These are phyloP conservation scores for Camillea tinctor DNA, from an alignment of 2,329 filamentous ascomycete species.

Conservation along the genomic window DNA sequence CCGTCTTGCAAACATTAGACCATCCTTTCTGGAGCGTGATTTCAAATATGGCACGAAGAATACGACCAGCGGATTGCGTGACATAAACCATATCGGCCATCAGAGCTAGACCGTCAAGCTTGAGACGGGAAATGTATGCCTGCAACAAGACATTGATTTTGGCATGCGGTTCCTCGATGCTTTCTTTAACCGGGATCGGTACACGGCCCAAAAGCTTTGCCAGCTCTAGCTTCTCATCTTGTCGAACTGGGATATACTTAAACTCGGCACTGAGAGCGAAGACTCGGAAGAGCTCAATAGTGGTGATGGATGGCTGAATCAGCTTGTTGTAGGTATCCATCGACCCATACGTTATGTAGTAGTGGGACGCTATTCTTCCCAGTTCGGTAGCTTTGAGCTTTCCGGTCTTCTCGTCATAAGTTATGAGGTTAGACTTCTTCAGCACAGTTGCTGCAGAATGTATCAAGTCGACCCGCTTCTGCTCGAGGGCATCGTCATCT, in stretches of 20 bases:
- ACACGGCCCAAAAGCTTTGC: constrained; percentile 87
- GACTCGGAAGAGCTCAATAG: constrained; percentile 93
- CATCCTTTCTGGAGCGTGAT: constrained; percentile 97
- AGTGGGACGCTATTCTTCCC: constrained; percentile 93
- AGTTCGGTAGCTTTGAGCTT: constrained; percentile 89
- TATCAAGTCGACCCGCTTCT: constrained; percentile 95
- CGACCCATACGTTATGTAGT: constrained; percentile 94
- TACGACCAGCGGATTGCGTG: constrained; percentile 95
- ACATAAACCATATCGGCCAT: constrained; percentile 99
- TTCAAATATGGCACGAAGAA: constrained; percentile 92
- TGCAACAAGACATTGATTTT: constrained; percentile 98
- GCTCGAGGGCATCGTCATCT: constrained; percentile 85
- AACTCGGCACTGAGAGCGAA: constrained; percentile 97
- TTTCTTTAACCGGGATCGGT: constrained; percentile 95
- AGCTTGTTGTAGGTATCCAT: constrained; percentile 98
- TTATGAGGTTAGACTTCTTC: constrained; percentile 84
- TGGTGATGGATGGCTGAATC: constrained; percentile 87
- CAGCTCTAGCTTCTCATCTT: constrained; percentile 95
- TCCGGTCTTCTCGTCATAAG: constrained; percentile 93
- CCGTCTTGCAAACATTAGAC: constrained; percentile 88
- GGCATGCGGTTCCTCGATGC: constrained; percentile 91
- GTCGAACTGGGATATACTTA: constrained; percentile 96
- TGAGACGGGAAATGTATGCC: constrained; percentile 92
- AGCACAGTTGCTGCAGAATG: constrained; percentile 88
- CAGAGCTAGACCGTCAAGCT: constrained; percentile 87